These are phyloP conservation scores for Globisporangium okanoganense DNA, from an alignment of 352 stramenopile genomes.

Conservation along the genomic window DNA sequence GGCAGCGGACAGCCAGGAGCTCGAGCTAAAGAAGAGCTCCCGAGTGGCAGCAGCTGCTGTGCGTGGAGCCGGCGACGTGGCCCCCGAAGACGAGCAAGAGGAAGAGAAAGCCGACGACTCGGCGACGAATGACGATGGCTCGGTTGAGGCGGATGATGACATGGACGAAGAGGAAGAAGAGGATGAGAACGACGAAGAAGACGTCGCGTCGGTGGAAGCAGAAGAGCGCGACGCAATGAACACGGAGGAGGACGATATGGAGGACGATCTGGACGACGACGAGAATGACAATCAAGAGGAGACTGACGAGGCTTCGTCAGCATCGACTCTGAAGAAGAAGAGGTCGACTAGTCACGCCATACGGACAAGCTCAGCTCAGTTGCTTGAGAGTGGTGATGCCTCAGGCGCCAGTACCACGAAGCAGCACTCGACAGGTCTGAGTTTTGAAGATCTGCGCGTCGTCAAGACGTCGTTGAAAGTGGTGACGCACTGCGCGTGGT, in stretches of 20 bases:
- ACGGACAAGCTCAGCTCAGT: constrained; percentile 12
- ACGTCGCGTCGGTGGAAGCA: constrained; percentile 25
- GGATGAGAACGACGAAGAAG: constrained; percentile 21
- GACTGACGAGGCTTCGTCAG: constrained; percentile 4
- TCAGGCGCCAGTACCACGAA: neutral
- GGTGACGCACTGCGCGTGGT: constrained; percentile 61
- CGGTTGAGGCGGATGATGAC: constrained; percentile 21
- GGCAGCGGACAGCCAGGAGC: constrained; percentile 1
- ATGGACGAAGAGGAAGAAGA: constrained; percentile 40
- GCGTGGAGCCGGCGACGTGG: neutral
- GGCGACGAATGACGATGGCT: constrained; percentile 26
- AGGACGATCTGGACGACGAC: constrained; percentile 22
- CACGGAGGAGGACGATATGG: constrained; percentile 17
- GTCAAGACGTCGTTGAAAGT: constrained; percentile 57
- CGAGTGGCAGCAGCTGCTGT: neutral
- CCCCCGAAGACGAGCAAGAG: constrained; percentile 12
- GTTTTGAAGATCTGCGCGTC: constrained; percentile 43
- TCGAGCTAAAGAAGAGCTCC: neutral
- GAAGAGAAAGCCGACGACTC: constrained; percentile 22
- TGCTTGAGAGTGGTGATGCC: neutral
- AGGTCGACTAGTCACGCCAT: neutral
- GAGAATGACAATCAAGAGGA: constrained; percentile 18
- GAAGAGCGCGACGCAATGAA: constrained; percentile 24
- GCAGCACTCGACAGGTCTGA: constrained; percentile 19
- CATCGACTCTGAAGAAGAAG: neutral